Percentiles rank a stretch among this genome's conserved stretches.
Conservation (phyloP, 2,329 filamentous ascomycete species). For the Clarireedia monteithiana region DNA sequence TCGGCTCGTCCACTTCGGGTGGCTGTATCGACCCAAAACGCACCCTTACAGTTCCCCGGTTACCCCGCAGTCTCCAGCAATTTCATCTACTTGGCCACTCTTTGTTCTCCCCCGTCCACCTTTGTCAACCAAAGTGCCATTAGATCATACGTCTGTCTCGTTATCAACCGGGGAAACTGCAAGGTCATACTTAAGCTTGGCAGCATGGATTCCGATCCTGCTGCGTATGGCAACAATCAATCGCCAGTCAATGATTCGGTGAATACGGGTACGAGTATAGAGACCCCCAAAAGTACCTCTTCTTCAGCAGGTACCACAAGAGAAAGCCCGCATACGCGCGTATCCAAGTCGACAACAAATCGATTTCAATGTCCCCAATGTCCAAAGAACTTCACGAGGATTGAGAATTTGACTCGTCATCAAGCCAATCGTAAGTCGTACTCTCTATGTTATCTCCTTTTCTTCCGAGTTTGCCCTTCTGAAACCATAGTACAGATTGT, state of each 20-base stretch:
- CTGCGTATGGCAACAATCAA: background rate
- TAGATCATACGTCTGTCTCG: background rate
- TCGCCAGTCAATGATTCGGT: background rate
- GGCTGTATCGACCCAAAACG: too few species aligned
- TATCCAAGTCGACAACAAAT: slow-evolving; percentile 7
- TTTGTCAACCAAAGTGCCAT: too few species aligned
- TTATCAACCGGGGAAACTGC: too few species aligned
- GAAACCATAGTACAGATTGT: background rate
- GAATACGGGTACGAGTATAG: background rate
- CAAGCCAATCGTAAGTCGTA: slow-evolving; percentile 26
- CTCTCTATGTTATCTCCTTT: background rate
- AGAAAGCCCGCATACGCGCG: background rate
- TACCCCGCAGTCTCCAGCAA: background rate
- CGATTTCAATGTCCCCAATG: slow-evolving; percentile 25
- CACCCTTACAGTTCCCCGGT: too few species aligned
- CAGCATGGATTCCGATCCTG: background rate
- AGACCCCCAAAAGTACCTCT: background rate
- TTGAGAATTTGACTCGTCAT: slow-evolving; percentile 27
- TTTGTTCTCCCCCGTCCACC: background rate
- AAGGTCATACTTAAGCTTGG: too few species aligned
- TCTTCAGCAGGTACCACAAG: background rate
- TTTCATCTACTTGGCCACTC: background rate
- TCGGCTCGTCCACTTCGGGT: too few species aligned
- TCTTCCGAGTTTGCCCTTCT: background rate
- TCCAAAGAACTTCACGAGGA: slow-evolving; percentile 26